Conservation (phyloP, 176 grass and related monocot genomes). For the Bothriochloa decipiens region DNA sequence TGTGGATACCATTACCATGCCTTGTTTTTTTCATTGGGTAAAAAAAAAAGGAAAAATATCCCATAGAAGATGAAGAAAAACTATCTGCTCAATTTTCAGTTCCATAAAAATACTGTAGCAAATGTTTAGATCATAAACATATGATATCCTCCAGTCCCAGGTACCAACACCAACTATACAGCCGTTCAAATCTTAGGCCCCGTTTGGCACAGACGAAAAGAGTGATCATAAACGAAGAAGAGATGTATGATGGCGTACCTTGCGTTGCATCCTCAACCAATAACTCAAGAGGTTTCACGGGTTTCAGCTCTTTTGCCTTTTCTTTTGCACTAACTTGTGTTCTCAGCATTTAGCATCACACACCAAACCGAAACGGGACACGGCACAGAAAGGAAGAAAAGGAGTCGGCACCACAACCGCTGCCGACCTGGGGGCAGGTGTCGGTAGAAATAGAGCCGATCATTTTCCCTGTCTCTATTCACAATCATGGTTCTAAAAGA, state of each 20-base stretch:
- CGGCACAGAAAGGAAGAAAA: constrained; percentile 47
- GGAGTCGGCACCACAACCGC: constrained; percentile 37
- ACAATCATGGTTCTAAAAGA: constrained; percentile 25
- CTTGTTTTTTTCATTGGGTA: neutral
- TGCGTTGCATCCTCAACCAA: constrained; percentile 9
- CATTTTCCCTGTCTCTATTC: neutral
- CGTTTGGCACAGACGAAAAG: neutral
- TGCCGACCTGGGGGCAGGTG: constrained; percentile 18
- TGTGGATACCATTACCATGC: neutral
- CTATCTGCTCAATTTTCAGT: neutral
- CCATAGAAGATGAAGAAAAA: neutral
- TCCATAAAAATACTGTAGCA: neutral
- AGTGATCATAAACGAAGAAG: constrained; percentile 18
- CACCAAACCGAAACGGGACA: constrained; percentile 36
- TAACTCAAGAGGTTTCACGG: constrained; percentile 13
- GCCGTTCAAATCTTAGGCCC: neutral
- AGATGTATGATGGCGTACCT: constrained; percentile 9
- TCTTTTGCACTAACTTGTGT: constrained; percentile 9
- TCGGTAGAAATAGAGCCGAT: constrained; percentile 39
- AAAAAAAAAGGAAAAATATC: neutral
- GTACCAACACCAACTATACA: neutral
- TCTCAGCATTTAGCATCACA: constrained; percentile 35
- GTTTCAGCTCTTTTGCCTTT: neutral
- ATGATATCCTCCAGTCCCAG: neutral
- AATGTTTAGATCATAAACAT: neutral